A percentile compares a stretch with the other conserved stretches of the same genome.
phyloP scores from a whole-genome alignment of 345 rosid species.

The Fremontodendron californicum region DNA sequence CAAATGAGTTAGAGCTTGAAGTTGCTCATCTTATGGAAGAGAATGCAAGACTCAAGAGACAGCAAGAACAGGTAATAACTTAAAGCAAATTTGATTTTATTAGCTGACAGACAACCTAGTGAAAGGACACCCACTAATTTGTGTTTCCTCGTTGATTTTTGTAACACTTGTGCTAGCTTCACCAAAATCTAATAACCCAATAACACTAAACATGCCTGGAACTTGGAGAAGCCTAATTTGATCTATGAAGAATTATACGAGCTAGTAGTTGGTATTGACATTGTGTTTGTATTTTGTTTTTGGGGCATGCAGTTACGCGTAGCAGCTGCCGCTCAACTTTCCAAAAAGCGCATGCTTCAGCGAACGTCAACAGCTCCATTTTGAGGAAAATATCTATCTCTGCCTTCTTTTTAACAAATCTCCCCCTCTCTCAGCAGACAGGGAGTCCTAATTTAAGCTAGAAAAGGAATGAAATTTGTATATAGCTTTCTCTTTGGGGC shows the following conservation, averaged over 20 bases:
- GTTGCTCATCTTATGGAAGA: conserved; percentile 49
- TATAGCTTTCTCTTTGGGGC: neutral
- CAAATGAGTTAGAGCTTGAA: conserved; percentile 57
- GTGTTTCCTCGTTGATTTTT: neutral
- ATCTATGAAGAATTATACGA: neutral
- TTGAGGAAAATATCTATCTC: conserved; percentile 34
- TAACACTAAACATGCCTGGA: neutral
- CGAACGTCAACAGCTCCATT: conserved; percentile 76
- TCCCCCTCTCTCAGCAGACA: neutral
- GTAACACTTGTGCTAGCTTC: neutral
- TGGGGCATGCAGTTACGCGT: conserved; percentile 37
- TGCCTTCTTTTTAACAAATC: neutral
- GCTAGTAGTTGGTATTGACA: neutral
- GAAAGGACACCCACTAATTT: neutral
- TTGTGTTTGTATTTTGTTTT: conserved; percentile 12
- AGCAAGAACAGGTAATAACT: conserved; percentile 66
- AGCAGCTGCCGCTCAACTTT: conserved; percentile 45
- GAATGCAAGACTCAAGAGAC: conserved; percentile 58
- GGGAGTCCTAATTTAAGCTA: conserved; percentile 18
- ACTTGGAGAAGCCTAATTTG: neutral
- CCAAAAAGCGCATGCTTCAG: conserved; percentile 41
- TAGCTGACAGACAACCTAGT: neutral
- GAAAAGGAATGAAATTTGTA: conserved; percentile 14
- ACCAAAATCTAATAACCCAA: neutral
- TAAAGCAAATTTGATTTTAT: too few relatives aligned